Evolutionary conservation across 352 stramenopile species (phyloP), one percentile per base, ranked within the genome.

Genomic region (Globisporangium acanthophoron): DNA sequence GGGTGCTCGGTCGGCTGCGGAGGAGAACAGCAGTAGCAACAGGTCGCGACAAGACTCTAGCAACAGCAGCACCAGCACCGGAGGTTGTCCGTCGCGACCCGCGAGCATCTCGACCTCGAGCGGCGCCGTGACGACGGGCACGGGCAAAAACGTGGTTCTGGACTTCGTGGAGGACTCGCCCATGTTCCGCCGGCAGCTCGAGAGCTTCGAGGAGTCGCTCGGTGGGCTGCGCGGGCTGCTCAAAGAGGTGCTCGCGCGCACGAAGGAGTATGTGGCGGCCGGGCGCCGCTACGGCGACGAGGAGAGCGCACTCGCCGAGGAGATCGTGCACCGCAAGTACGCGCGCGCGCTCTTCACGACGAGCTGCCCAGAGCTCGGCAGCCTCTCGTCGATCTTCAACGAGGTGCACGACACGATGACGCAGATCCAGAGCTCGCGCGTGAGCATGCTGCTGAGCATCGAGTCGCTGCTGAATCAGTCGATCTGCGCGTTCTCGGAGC

Each of bases 91-190:
- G 16, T 20, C 18, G 6, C 50, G 61, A 16, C 61, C 58, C 6
- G 31, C 51, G 51, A 57, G 49, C 20, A 64, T 70, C 33, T 70
- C 70, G 2, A 40, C 57, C 9, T 51, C 65, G 16, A 66, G 64
- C n/a, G 37, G 21, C 31, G 45, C 15, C 2, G 60, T 88, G 46
- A 62, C 72, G 54, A 59, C 67, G 1, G 58, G 72, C 16, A 70
- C 74, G 21, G 75, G 85, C 24, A 86, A 88, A 54, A 90, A 93
- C 56, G 76, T 95, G 41, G 84, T 89, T 56, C 70, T 95, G 37
- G 81, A 95, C 66, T 95, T 87, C 63, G 80, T 90, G 7, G 80
- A 89, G 50, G 86, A 95, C 66, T 95, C 86, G 55, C 86, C 86
- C 47, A 92, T 92, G 82, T 95, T 93, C 58, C 70, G 86, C 0